Percentiles rank a stretch among this genome's conserved stretches.
Conservation (phyloP, 2,329 filamentous ascomycete genomes). For the Diaporthe citri region DNA sequence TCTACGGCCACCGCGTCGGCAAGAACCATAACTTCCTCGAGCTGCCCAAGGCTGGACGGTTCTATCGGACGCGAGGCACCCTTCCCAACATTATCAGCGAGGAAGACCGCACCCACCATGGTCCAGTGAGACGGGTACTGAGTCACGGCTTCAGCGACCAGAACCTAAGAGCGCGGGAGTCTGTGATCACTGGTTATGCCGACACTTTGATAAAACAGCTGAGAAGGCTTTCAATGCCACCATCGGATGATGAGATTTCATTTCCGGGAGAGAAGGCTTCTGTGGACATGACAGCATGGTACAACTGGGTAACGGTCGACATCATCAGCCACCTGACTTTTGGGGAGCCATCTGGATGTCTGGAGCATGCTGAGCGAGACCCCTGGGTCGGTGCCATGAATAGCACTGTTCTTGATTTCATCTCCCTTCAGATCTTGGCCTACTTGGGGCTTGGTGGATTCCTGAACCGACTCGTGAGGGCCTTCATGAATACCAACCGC, state of each 20-base stretch:
- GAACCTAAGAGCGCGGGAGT: constrained; percentile 41
- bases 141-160: constrained; percentile 43
- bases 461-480: neutral
- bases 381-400: constrained; percentile 43
- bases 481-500: neutral
- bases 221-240: constrained; percentile 3
- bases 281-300: constrained; percentile 42
- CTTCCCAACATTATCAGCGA: constrained; percentile 38
- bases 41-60: constrained; percentile 38
- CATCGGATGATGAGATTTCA: neutral
- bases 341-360: constrained; percentile 44
- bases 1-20: constrained; percentile 45
- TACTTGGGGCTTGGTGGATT: neutral
- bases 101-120: constrained; percentile 37
- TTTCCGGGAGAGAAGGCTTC: neutral
- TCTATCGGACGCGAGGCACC: constrained; percentile 39
- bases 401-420: constrained; percentile 36
- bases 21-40: constrained; percentile 37
- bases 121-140: constrained; percentile 38
- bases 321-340: constrained; percentile 45
- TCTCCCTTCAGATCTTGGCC: constrained; percentile 10
- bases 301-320: constrained; percentile 45
- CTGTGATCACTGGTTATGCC: constrained; percentile 38
- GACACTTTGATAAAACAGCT: constrained; percentile 40
- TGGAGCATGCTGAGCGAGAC: constrained; percentile 42